Percentiles rank a stretch among this genome's conserved stretches.
Conservation (phyloP, 202 grass and related monocot species). For the Setaria italica region DNA sequence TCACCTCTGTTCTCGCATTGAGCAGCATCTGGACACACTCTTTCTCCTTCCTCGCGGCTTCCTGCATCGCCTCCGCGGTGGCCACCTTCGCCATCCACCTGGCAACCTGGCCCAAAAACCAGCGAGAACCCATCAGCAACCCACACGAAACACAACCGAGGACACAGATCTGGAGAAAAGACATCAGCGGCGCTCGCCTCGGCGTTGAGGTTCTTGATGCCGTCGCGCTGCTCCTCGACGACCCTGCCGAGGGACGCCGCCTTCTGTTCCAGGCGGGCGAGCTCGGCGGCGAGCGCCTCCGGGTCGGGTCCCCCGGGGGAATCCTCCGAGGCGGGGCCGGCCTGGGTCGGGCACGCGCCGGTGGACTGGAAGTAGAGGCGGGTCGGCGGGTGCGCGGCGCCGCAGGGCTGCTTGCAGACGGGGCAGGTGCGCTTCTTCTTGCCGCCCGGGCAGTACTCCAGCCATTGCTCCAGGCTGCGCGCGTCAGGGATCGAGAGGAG, state of each 20-base stretch:
- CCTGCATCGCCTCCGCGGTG: slow-evolving; percentile 37
- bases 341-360: slow-evolving; percentile 46
- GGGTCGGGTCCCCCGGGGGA: slow-evolving; percentile 12
- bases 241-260: slow-evolving; percentile 46
- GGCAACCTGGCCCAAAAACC: slow-evolving; percentile 40
- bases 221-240: slow-evolving; percentile 60
- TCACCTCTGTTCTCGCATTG: slow-evolving; percentile 68
- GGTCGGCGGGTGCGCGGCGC: slow-evolving; percentile 58
- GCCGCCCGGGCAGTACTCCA: slow-evolving; percentile 85
- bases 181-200: slow-evolving; percentile 44
- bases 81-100: slow-evolving; percentile 58
- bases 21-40: slow-evolving; percentile 58
- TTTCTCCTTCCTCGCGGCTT: slow-evolving; percentile 70
- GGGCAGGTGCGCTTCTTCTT: slow-evolving; percentile 89
- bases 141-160: background rate
- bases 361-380: slow-evolving; percentile 93
- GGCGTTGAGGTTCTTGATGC: slow-evolving; percentile 59
- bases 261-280: slow-evolving; percentile 69
- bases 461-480: slow-evolving; percentile 86
- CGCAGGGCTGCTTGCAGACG: slow-evolving; percentile 84
- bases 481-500: background rate
- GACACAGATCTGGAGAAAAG: background rate
- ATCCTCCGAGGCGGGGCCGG: slow-evolving; percentile 15
- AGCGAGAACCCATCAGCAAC: slow-evolving; percentile 39
- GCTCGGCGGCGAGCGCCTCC: slow-evolving; percentile 59